Evolutionary conservation across 306 rosid genomes (phyloP).

Genomic region (Alnus glutinosa): DNA sequence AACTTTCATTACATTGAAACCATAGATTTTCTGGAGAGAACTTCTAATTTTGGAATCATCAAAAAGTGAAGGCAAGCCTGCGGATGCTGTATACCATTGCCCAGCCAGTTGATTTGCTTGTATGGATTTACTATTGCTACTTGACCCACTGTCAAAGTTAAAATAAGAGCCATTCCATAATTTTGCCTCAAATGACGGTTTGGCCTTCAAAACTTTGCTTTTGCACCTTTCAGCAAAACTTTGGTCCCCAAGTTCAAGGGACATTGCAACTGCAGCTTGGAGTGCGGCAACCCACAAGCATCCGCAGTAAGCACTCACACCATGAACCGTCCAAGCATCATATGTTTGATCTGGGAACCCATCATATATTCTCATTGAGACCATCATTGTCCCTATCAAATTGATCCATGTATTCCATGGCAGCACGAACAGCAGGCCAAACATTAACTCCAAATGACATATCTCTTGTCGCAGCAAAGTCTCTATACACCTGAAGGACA

Average conservation of each 20-base stretch:
- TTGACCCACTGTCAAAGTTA: slow-evolving; percentile 91
- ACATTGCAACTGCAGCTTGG: slow-evolving; percentile 99
- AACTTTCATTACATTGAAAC: slow-evolving; percentile 90
- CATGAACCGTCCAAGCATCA: slow-evolving; percentile 98
- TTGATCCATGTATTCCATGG: slow-evolving; percentile 92
- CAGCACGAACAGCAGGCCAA: slow-evolving; percentile 97
- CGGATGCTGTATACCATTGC: slow-evolving; percentile 98
- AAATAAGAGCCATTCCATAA: slow-evolving; percentile 98
- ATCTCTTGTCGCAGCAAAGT: slow-evolving; percentile 88
- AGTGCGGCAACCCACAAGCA: slow-evolving; percentile 97
- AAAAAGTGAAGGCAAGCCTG: slow-evolving; percentile 81
- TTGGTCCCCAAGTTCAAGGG: slow-evolving; percentile 71
- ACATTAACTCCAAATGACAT: slow-evolving; percentile 95
- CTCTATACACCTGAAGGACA: slow-evolving; percentile 92
- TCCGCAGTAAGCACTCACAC: slow-evolving; percentile 95
- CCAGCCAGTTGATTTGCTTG: slow-evolving; percentile 98
- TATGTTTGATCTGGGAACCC: slow-evolving; percentile 99
- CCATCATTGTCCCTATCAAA: slow-evolving; percentile 91
- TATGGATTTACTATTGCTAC: slow-evolving; percentile 87
- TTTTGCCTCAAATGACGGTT: slow-evolving; percentile 78
- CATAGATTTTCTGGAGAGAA: slow-evolving; percentile 74
- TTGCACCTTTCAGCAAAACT: slow-evolving; percentile 88
- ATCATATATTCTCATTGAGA: slow-evolving; percentile 74
- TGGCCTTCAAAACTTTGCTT: slow-evolving; percentile 79
- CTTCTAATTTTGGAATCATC: slow-evolving; percentile 75